Evolutionary conservation across 2,329 filamentous ascomycete species (phyloP), one percentile per base, ranked within the genome.

Genomic region (Cladosporium sp.): DNA sequence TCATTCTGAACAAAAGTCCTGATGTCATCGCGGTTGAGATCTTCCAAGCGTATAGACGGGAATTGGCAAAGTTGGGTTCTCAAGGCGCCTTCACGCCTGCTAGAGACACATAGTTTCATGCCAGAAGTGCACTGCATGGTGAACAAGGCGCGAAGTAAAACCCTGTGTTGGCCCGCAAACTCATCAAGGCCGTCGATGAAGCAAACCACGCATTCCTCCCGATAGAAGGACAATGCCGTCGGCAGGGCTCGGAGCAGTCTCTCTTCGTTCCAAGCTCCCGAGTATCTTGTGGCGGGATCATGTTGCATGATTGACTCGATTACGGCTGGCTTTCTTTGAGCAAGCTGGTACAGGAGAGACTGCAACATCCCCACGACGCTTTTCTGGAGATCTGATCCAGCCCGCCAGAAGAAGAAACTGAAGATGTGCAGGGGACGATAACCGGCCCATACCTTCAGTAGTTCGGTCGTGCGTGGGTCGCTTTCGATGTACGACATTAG

Each of bases 21-120:
- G 32, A 50, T 43, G 7, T 50, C 40, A 4, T n/a, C 2, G 7
- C n/a, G 11, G 20, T 50, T 50, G 3, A 50, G 30, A 22, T 50
- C 47, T 3, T 50, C 29, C 20, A 50, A 22, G 13, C 47, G 30
- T 3, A 50, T 2, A 1, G 22, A 29, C 1, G 47, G 30, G 9
- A 12, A 38, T 2, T 11, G 8, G 4, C 13, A 13, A 6, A 50
- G 24, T 4, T 22, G 17, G 7, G 12, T 7, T 2, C 27, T n/a
- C 11, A 27, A 7, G 3, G n/a, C n/a, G 13, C 20, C 29, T 24
- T 50, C 47, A 7, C 29, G 47, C 2, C 47, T 37, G 36, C 47
- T 50, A 1, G 47, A 24, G 17, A 50, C 9, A 29, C 47, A 50
- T n/a, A 43, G 20, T 12, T 50, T 50, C 18, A 43, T n/a, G n/a